These are phyloP conservation scores for Lagerstroemia speciosa DNA, from an alignment of 345 rosid species.

Conservation along the genomic window DNA sequence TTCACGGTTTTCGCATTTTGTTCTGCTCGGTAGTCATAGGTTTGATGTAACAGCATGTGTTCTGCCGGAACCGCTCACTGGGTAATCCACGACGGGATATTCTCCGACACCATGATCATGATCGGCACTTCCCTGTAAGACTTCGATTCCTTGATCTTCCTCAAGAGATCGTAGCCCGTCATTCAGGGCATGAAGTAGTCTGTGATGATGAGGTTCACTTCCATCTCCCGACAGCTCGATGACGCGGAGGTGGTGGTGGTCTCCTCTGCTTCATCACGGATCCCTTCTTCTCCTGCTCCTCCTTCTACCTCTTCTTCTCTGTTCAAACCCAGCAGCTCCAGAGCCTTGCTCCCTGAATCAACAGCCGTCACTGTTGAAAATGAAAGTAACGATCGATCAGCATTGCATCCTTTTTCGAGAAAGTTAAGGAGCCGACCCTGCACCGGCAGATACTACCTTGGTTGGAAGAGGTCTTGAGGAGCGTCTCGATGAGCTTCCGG, in stretches of 20 bases:
- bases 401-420: background rate
- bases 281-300: background rate
- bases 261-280: conserved; percentile 22
- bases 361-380: conserved; percentile 63
- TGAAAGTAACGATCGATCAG: background rate
- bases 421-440: too few relatives aligned
- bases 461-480: conserved; percentile 81
- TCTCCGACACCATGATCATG: conserved; percentile 91
- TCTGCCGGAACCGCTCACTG: conserved; percentile 22
- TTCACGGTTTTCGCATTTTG: too few relatives aligned
- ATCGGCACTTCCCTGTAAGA: conserved; percentile 71
- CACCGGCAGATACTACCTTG: conserved; percentile 36
- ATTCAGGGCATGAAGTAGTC: conserved; percentile 98
- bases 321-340: conserved; percentile 66
- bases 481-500: conserved; percentile 74
- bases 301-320: conserved; percentile 8
- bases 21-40: too few relatives aligned
- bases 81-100: conserved; percentile 69
- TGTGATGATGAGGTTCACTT: conserved; percentile 73
- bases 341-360: conserved; percentile 83
- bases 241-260: conserved; percentile 23
- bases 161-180: conserved; percentile 92
- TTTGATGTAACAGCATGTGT: background rate
- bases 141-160: conserved; percentile 70
- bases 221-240: conserved; percentile 24